These are phyloP conservation scores for Neofusicoccum kwambonambiense DNA, from an alignment of 2,329 filamentous ascomycete species.

Conservation along the genomic window DNA sequence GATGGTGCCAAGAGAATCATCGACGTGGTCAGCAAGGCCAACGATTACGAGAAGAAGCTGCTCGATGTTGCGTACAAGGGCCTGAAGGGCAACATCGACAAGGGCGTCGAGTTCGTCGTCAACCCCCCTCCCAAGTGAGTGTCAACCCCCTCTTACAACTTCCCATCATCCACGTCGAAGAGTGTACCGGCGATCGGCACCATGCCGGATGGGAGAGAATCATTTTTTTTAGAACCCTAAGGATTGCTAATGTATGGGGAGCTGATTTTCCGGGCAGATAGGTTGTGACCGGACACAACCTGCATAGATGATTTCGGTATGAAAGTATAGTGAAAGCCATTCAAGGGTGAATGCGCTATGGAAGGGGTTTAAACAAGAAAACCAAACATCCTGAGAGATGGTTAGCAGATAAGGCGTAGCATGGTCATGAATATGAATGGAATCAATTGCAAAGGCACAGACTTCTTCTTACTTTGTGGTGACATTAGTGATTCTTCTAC, in stretches of 20 bases:
- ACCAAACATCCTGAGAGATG: background rate
- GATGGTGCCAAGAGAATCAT: constrained; percentile 82
- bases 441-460: constrained; percentile 2
- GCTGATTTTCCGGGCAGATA: constrained; percentile 18
- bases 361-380: background rate
- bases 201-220: background rate
- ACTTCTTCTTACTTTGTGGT: background rate
- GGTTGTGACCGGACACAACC: constrained; percentile 16
- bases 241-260: constrained; percentile 17
- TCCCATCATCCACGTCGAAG: background rate
- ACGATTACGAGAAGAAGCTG: constrained; percentile 85
- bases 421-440: constrained; percentile 9
- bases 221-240: background rate
- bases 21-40: constrained; percentile 74
- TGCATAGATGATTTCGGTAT: background rate
- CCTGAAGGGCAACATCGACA: constrained; percentile 88
- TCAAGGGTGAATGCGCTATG: background rate
- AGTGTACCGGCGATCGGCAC: background rate
- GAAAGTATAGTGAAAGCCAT: background rate
- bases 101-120: constrained; percentile 87
- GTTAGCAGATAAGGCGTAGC: background rate
- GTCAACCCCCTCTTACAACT: constrained; percentile 8
- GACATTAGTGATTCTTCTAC: constrained; percentile 1
- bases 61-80: constrained; percentile 73
- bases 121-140: constrained; percentile 63